Evolutionary conservation across 805 yeast genomes (phyloP), one percentile per base, ranked within the genome.

Genomic region (Barnettozyma botsteinii): DNA sequence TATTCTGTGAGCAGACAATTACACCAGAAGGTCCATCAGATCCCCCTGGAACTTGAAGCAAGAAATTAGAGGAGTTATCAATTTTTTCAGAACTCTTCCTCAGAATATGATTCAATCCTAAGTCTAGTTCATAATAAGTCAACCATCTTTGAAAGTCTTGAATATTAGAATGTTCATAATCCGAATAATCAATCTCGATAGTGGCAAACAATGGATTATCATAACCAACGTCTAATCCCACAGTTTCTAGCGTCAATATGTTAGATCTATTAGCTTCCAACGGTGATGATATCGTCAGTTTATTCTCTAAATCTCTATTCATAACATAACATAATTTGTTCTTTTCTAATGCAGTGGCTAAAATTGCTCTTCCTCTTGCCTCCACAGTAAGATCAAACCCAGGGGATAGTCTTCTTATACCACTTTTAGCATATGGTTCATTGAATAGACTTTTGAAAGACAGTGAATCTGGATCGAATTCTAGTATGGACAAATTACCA

Each of bases 191-290:
- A 7, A 74, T 62, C 54, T 91, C 98, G 7, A 93, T 61, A 0
- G 89, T 72, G 0, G 87, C 94, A 71, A 89, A 91, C 9, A 77
- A 56, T 0, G 98, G 98, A 53, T 87, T 88, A 15, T 83, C 93
- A 57, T 70, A 81, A 0, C 81, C 85, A 3, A 81, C 82, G 55
- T 88, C 95, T 35, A 91, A 55, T 0, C 83, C 81, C 14, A 73
- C 60, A 2, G 79, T 52, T 13, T 59, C 59, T 24, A 82, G 64
- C 0, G 88, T 77, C 8, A 87, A 53, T 1, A 62, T 50, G 24
- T 67, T 61, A 6, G 77, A 66, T 22, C 74, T 62, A 32, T 69
- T 67, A 1, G 84, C 79, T 47, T 85, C 95, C 35, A 88, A 59
- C 0, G 96, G 96, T 0, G 94, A 77, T 3, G 85, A 73, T 1